Base-by-base conservation (phyloP, 2,329 filamentous ascomycete genomes). In the Coniochaeta hoffmannii region DNA sequence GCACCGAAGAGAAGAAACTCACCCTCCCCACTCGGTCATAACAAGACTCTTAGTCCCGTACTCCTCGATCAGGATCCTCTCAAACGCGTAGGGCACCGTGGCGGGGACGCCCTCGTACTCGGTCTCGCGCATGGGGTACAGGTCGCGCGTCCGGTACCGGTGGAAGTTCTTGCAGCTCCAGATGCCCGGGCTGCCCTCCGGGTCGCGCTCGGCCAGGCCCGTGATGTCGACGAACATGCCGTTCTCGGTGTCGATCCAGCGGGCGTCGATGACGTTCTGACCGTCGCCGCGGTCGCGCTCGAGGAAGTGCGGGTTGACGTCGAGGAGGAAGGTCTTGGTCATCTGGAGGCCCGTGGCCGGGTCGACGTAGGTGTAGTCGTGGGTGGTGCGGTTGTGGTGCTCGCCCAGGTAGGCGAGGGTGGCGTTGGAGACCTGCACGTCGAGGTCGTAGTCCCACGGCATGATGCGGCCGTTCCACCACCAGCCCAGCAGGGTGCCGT, bases 171-270 rank as follows among this genome's bases (percentile, higher is more conserved):
- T 93, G 73, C 89, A 93, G 64, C 82, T 84, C 82, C 87, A 89
- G 30, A 88, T 68, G 7, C 87, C 87, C 0, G 88, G 87, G 19
- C 73, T 63, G 2, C 68, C 69, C 15, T 74, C 73, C 0, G 81
- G 78, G 31, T 89, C 77, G 19, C 86, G 81, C 72, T 90, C 86
- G 53, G 82, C 81, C 34, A 94, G 72, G 12, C 82, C 89, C 1
- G 90, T 94, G 64, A 95, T 90, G 68, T 94, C 89, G 68, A 94
- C 85, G 69, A 88, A 95, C 64, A 93, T 78, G 50, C 89, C 89
- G 63, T 86, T 94, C 55, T 73, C 70, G 57, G 79, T 78, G 69
- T 94, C 89, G 65, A 94, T 89, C 88, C 88, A 95, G 49, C 90
- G 80, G 24, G 86, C 89, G 69, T 94, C 90, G 63, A 94, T 94